Percentiles rank a stretch among this genome's conserved stretches.
phyloP scores from a whole-genome alignment of 2,329 filamentous ascomycete species.

The Botryotinia narcissicola region DNA sequence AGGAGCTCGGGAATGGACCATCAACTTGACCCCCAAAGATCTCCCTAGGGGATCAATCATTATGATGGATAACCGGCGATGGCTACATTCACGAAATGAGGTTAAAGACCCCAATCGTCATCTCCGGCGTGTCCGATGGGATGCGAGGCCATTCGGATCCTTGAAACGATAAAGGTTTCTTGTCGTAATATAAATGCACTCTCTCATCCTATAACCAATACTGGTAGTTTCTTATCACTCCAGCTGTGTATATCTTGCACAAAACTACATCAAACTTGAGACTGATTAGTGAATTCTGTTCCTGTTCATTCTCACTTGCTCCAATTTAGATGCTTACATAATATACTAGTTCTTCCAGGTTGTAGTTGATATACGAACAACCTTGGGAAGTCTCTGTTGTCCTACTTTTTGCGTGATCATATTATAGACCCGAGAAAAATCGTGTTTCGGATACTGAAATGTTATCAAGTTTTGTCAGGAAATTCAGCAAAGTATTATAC shows the following conservation, averaged over 20 bases:
- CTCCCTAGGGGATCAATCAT: slow-evolving; percentile 38
- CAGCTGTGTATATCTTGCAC: not conserved
- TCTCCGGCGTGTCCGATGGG: slow-evolving; percentile 40
- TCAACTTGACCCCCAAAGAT: slow-evolving; percentile 33
- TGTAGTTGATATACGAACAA: too few species aligned
- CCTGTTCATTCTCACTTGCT: not conserved
- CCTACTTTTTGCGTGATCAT: too few species aligned
- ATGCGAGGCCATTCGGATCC: slow-evolving; percentile 11
- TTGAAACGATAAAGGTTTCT: not conserved
- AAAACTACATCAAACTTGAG: not conserved
- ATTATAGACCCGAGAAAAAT: too few species aligned
- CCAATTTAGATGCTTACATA: too few species aligned
- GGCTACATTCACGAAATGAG: slow-evolving; percentile 40
- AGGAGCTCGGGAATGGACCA: not conserved
- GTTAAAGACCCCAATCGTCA: slow-evolving; percentile 41
- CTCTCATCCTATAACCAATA: not conserved
- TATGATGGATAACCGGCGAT: slow-evolving; percentile 41
- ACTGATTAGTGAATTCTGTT: not conserved
- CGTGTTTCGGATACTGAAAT: too few species aligned
- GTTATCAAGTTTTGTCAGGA: too few species aligned
- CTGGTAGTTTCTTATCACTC: not conserved
- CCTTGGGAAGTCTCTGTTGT: too few species aligned
- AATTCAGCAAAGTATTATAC: too few species aligned
- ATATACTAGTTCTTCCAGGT: too few species aligned
- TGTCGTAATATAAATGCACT: not conserved